These are phyloP conservation scores for Candida endomychidarum DNA, from an alignment of 805 yeast genomes.

Conservation along the genomic window DNA sequence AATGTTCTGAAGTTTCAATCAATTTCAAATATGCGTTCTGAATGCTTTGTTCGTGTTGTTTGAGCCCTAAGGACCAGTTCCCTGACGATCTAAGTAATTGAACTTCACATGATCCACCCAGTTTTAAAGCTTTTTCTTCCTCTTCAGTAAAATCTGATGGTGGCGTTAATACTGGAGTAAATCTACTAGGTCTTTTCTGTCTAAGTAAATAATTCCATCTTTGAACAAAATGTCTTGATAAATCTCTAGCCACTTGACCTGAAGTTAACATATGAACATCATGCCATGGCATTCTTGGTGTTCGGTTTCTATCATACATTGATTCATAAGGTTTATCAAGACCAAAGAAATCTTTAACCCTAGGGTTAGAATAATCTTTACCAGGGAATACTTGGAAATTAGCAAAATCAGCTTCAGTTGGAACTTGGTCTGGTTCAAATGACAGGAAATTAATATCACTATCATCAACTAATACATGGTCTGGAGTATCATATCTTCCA, in stretches of 20 bases:
- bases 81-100: slow-evolving; percentile 90
- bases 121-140: slow-evolving; percentile 57
- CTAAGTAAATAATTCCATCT: slow-evolving; percentile 94
- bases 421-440: slow-evolving; percentile 27
- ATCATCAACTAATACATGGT: slow-evolving; percentile 87
- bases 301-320: slow-evolving; percentile 77
- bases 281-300: slow-evolving; percentile 99
- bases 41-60: slow-evolving; percentile 82
- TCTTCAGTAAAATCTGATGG: slow-evolving; percentile 82
- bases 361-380: slow-evolving; percentile 94
- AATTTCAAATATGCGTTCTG: slow-evolving; percentile 89
- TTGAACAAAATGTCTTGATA: slow-evolving; percentile 92
- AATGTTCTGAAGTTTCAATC: slow-evolving; percentile 90
- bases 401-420: slow-evolving; percentile 41
- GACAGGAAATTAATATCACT: slow-evolving; percentile 34
- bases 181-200: slow-evolving; percentile 91
- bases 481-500: slow-evolving; percentile 96
- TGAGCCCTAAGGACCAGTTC: slow-evolving; percentile 88
- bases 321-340: slow-evolving; percentile 86
- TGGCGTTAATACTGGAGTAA: slow-evolving; percentile 88
- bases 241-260: slow-evolving; percentile 92
- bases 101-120: slow-evolving; percentile 86
- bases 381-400: slow-evolving; percentile 83
- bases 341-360: slow-evolving; percentile 81
- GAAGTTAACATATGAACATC: slow-evolving; percentile 95